phyloP scores from a whole-genome alignment of 1,139 yeast genomes.

The Sugiyamaella xylanicola region DNA sequence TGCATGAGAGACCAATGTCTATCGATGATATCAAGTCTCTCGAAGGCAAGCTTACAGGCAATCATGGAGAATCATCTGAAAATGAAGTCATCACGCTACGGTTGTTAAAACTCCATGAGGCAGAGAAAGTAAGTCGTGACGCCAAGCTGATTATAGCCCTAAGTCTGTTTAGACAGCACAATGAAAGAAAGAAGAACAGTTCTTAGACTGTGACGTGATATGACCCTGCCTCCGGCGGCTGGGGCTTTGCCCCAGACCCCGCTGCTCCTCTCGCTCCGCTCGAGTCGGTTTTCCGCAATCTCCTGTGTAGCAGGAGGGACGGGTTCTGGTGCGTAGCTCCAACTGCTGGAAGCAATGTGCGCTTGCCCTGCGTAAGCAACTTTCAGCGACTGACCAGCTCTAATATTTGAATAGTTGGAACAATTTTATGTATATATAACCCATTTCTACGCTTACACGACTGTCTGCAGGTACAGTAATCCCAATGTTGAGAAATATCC shows the following conservation, averaged over 20 bases:
- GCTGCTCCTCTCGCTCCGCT: neutral
- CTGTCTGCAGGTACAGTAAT: too few relatives aligned
- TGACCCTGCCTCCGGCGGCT: neutral
- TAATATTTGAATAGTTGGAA: too few relatives aligned
- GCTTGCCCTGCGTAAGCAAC: too few relatives aligned
- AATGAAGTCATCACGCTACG: constrained; percentile 30
- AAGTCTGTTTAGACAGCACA: constrained; percentile 21
- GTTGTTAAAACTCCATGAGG: constrained; percentile 25
- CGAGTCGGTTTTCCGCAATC: neutral
- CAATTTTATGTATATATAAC: too few relatives aligned
- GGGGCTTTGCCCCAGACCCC: neutral
- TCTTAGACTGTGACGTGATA: neutral
- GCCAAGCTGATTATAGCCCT: constrained; percentile 32
- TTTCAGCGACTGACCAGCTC: too few relatives aligned
- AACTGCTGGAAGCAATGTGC: too few relatives aligned
- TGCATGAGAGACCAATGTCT: constrained; percentile 24
- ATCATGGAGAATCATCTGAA: constrained; percentile 22
- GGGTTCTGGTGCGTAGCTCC: too few relatives aligned
- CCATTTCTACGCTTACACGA: too few relatives aligned
- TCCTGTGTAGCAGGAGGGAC: too few relatives aligned
- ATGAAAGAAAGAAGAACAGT: neutral
- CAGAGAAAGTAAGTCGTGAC: constrained; percentile 22
- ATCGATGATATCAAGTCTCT: constrained; percentile 25
- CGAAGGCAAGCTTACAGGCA: constrained; percentile 28
- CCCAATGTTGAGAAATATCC: too few relatives aligned